Conservation (phyloP, 495 filamentous ascomycete species). For the Aspergillus cristatus region DNA sequence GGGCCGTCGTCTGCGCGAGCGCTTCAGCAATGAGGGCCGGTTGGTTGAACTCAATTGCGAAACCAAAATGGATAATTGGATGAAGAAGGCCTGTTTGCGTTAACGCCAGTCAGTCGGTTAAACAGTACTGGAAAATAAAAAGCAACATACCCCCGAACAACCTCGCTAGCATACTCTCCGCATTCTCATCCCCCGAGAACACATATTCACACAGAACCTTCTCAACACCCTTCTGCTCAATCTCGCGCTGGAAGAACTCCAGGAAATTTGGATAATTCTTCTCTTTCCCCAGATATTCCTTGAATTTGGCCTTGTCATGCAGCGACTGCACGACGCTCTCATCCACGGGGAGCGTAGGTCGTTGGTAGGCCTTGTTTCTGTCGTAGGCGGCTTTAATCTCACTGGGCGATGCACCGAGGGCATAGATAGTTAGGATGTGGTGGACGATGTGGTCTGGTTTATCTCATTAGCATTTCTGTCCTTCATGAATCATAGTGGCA, state of each 20-base stretch:
- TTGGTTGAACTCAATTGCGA: constrained; percentile 71
- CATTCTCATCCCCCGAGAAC: constrained; percentile 50
- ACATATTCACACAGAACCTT: constrained; percentile 53
- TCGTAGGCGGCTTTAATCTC: constrained; percentile 51
- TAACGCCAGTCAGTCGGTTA: background rate
- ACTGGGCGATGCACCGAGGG: constrained; percentile 54
- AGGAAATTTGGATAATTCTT: constrained; percentile 60
- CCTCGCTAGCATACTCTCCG: constrained; percentile 53
- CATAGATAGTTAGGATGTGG: constrained; percentile 64
- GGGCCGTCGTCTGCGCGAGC: constrained; percentile 64
- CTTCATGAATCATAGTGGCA: background rate
- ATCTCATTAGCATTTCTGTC: constrained; percentile 1
- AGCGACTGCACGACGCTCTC: constrained; percentile 41
- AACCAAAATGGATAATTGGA: constrained; percentile 77
- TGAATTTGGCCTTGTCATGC: constrained; percentile 40
- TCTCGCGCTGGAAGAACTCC: constrained; percentile 62
- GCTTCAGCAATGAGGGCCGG: constrained; percentile 75
- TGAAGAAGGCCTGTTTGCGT: constrained; percentile 56
- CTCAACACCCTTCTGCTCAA: constrained; percentile 50
- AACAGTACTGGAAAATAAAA: background rate
- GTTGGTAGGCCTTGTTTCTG: constrained; percentile 53
- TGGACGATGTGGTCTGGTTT: constrained; percentile 58
- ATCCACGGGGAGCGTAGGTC: constrained; percentile 31
- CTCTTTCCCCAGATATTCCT: constrained; percentile 40
- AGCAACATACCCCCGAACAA: constrained; percentile 42